Percentiles rank a stretch among this genome's conserved stretches.
These are phyloP conservation scores for Akanthomyces uredinophilus DNA, from an alignment of 2,329 filamentous ascomycete species.

Conservation along the genomic window DNA sequence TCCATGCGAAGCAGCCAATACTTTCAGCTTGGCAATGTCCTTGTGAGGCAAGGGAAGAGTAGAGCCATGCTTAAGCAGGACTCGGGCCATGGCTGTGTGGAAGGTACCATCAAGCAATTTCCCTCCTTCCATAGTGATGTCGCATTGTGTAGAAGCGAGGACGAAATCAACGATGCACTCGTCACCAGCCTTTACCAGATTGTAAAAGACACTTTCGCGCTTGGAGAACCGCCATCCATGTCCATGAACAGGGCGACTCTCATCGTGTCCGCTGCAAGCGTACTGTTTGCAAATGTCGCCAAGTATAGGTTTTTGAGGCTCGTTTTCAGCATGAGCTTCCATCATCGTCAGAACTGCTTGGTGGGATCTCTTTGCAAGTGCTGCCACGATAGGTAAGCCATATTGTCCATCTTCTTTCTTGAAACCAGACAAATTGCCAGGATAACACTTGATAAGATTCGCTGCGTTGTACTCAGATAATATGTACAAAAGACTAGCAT, in stretches of 20 bases:
- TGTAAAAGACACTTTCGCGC: neutral
- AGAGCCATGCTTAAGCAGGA: neutral
- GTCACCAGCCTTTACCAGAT: neutral
- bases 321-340: neutral
- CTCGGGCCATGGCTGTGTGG: neutral
- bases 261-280: too few relatives aligned
- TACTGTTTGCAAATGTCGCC: neutral
- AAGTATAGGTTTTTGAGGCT: neutral
- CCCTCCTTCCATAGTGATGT: neutral
- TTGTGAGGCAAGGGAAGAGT: too few relatives aligned
- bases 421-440: neutral
- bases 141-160: neutral
- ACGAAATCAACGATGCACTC: neutral
- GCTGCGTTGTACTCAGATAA: constrained; percentile 6
- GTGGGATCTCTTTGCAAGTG: neutral
- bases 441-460: neutral
- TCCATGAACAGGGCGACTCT: too few relatives aligned
- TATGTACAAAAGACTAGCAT: constrained; percentile 16
- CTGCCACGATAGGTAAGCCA: neutral
- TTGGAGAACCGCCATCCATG: too few relatives aligned
- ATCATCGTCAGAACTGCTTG: neutral
- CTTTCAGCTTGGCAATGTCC: too few relatives aligned
- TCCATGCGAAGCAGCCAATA: too few relatives aligned
- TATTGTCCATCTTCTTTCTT: neutral
- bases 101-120: neutral